These are phyloP conservation scores for Malus sieversii DNA, from an alignment of 306 rosid genomes.

Conservation along the genomic window DNA sequence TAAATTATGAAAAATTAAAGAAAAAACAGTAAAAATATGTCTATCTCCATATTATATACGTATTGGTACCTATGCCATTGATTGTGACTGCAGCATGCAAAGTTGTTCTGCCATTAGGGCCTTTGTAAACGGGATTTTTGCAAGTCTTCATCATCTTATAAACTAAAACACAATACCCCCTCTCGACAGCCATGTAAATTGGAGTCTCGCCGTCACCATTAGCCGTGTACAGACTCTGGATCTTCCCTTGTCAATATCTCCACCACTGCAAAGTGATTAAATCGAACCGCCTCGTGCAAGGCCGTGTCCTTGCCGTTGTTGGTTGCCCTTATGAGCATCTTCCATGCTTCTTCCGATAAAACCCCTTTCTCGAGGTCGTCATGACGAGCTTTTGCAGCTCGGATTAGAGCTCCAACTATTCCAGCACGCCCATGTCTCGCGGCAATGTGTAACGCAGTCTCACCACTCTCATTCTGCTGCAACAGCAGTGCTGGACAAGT, in stretches of 20 bases:
- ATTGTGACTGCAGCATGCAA: neutral
- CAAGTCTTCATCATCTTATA: neutral
- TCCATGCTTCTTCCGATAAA: neutral
- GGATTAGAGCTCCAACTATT: neutral
- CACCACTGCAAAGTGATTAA: neutral
- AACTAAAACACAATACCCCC: neutral
- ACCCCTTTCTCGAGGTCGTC: neutral
- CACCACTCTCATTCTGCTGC: neutral
- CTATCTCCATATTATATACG: no score
- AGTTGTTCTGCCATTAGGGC: neutral
- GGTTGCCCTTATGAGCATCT: neutral
- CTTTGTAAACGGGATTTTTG: neutral
- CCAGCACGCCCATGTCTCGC: neutral
- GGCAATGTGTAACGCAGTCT: neutral
- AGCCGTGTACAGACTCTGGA: neutral
- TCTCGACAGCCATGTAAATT: conserved; percentile 2
- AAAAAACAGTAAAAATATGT: no score
- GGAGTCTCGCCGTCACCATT: conserved; percentile 3
- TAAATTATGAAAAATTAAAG: no score
- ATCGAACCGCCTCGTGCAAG: neutral
- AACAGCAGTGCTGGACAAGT: neutral
- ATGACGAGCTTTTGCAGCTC: neutral
- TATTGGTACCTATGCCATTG: neutral
- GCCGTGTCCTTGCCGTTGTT: neutral
- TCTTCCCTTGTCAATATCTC: neutral